Conservation (phyloP, 257 asterid genomes). For the Solanum dulcamara region DNA sequence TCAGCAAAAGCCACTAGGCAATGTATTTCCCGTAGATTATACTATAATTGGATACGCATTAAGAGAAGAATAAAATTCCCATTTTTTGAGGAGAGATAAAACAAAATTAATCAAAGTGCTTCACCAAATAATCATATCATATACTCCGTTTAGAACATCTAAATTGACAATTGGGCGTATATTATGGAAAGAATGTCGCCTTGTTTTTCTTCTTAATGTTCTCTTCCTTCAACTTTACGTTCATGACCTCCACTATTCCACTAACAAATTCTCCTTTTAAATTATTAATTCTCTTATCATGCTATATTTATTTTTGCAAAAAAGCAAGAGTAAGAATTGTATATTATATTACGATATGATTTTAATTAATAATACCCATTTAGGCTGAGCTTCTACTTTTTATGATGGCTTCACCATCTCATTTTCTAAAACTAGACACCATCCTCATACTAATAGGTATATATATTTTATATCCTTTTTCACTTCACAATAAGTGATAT, state of each 20-base stretch:
- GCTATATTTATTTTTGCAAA: background rate
- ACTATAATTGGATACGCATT: background rate
- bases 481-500: background rate
- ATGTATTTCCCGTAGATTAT: background rate
- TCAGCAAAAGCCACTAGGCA: background rate
- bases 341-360: background rate
- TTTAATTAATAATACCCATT: background rate
- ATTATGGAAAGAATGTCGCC: background rate
- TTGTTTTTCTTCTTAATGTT: background rate
- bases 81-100: background rate
- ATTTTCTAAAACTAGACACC: background rate
- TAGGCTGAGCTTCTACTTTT: background rate
- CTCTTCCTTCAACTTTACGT: background rate
- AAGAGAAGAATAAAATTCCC: background rate
- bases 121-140: no score
- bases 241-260: background rate
- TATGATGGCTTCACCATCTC: background rate
- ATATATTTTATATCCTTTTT: background rate
- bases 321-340: background rate
- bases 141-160: no score
- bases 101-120: background rate
- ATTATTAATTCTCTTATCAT: background rate
- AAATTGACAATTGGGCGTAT: background rate
- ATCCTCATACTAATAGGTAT: background rate
- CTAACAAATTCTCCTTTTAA: background rate